A percentile compares a stretch with the other conserved stretches of the same genome.
Evolutionary conservation across 805 yeast genomes (phyloP).

Genomic region (Kuraishia ogatae): DNA sequence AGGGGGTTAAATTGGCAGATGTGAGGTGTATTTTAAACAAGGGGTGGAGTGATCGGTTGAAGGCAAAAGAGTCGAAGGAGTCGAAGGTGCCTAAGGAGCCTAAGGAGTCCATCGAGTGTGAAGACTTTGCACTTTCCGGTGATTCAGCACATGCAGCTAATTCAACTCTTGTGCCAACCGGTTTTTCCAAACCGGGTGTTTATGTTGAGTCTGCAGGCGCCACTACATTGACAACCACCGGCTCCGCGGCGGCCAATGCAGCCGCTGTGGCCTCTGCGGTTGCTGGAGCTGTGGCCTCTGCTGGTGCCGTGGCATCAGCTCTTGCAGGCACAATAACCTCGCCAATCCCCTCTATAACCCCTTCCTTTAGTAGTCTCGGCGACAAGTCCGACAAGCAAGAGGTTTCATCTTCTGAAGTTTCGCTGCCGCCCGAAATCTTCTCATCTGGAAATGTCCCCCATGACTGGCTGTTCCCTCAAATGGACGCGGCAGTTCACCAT

Average conservation of each 20-base stretch:
- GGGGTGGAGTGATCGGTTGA: slow-evolving; percentile 85
- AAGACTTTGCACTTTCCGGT: background rate
- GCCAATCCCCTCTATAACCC: background rate
- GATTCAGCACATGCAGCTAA: background rate
- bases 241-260: background rate
- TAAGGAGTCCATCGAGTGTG: no score
- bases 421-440: slow-evolving; percentile 59
- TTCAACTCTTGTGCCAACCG: background rate
- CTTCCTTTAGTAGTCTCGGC: background rate
- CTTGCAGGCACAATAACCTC: background rate
- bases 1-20: slow-evolving; percentile 72
- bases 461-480: slow-evolving; percentile 84
- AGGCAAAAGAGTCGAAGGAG: no score
- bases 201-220: no score
- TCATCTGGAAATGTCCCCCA: slow-evolving; percentile 76
- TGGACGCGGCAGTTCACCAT: slow-evolving; percentile 95
- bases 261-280: background rate
- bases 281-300: background rate
- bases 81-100: no score
- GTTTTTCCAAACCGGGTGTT: no score
- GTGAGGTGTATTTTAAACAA: slow-evolving; percentile 83
- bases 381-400: slow-evolving; percentile 17
- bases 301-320: background rate
- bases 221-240: no score
- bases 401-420: slow-evolving; percentile 30